Conservation (phyloP, 139 green algal species). For the Volvox reticuliferus region DNA sequence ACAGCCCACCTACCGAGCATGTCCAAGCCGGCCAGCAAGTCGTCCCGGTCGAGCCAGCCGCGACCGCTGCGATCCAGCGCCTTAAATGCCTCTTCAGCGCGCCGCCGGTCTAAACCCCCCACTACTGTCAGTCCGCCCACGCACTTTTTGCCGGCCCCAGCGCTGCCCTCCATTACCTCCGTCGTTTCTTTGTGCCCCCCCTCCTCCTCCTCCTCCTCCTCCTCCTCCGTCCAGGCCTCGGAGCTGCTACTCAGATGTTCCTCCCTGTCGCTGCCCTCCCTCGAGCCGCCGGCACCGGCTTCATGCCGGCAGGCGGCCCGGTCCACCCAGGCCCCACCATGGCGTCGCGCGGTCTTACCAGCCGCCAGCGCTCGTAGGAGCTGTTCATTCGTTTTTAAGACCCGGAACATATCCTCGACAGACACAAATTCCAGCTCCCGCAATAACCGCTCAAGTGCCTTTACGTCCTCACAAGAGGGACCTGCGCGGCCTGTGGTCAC, state of each 20-base stretch:
- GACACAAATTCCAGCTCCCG: background rate
- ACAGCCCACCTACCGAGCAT: background rate
- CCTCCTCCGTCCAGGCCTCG: background rate
- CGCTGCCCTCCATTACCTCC: background rate
- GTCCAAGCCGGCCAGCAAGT: slow-evolving; percentile 30
- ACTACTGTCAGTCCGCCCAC: background rate
- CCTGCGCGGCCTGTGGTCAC: background rate
- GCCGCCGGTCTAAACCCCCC: background rate
- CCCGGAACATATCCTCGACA: background rate
- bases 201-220: background rate
- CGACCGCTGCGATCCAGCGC: slow-evolving; percentile 9
- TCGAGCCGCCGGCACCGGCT: background rate
- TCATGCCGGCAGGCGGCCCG: background rate
- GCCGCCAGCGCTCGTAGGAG: background rate
- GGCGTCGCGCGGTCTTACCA: background rate
- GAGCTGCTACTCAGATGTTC: background rate
- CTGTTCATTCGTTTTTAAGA: background rate
- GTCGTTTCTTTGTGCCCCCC: no score
- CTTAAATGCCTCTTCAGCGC: background rate
- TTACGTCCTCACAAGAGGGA: background rate
- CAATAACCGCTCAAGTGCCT: slow-evolving; percentile 5
- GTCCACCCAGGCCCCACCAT: background rate
- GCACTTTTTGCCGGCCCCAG: background rate
- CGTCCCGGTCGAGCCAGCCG: slow-evolving; percentile 33
- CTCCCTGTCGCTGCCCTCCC: background rate